These are phyloP conservation scores for Cymbidium sinense DNA, from an alignment of 106 monocot species.

Conservation along the genomic window DNA sequence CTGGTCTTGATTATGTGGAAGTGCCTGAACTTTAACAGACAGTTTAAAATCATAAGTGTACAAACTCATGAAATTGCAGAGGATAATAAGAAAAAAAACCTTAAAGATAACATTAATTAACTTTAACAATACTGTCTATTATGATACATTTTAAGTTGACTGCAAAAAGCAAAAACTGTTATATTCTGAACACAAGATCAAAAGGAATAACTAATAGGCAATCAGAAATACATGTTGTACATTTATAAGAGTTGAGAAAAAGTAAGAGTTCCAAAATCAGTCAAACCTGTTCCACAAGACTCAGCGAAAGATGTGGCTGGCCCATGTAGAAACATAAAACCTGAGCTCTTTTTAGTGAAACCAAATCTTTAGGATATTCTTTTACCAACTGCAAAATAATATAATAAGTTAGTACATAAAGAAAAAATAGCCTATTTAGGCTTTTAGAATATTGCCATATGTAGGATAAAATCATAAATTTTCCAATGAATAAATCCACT, in stretches of 20 bases:
- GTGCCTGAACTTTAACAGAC: constrained; percentile 33
- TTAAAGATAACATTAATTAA: not conserved
- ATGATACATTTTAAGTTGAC: not conserved
- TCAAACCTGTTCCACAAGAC: constrained; percentile 58
- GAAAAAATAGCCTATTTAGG: not conserved
- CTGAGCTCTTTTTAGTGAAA: constrained; percentile 60
- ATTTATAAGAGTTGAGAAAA: too few relatives aligned
- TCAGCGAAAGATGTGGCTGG: constrained; percentile 57
- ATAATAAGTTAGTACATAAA: not conserved
- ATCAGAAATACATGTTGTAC: too few relatives aligned
- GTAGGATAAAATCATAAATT: not conserved
- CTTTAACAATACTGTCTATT: not conserved
- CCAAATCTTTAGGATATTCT: constrained; percentile 68
- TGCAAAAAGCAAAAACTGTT: not conserved
- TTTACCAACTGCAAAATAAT: constrained; percentile 45
- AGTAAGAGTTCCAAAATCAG: not conserved
- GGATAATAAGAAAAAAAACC: not conserved
- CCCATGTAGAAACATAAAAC: constrained; percentile 76
- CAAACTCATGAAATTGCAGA: not conserved
- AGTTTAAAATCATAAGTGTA: not conserved
- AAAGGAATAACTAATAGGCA: not conserved
- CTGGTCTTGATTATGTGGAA: constrained; percentile 47
- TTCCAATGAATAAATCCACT: not conserved
- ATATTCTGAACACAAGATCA: too few relatives aligned
- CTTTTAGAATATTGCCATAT: not conserved